Evolutionary conservation across 805 yeast species (phyloP).

Genomic region (Candida montana): DNA sequence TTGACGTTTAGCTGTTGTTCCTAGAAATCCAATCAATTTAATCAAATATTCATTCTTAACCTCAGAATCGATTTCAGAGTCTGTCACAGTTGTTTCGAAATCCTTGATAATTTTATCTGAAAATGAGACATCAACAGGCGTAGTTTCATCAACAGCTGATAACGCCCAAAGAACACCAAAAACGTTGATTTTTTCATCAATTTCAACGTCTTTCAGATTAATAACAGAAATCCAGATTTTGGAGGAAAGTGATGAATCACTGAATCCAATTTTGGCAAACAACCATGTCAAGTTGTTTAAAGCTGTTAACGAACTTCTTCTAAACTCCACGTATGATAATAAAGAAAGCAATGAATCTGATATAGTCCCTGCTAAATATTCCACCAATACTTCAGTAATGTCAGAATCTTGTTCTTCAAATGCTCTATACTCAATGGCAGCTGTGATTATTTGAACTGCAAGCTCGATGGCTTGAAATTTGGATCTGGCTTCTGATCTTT

Average conservation of each 20-base stretch:
- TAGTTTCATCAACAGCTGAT: slow-evolving; percentile 17
- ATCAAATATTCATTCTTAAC: slow-evolving; percentile 35
- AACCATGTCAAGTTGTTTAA: slow-evolving; percentile 73
- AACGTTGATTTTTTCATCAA: slow-evolving; percentile 29
- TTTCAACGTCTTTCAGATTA: slow-evolving; percentile 19
- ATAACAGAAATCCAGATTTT: slow-evolving; percentile 12
- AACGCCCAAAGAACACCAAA: slow-evolving; percentile 44
- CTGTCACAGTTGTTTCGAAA: slow-evolving; percentile 13
- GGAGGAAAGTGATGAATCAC: slow-evolving; percentile 8
- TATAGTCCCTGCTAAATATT: slow-evolving; percentile 18
- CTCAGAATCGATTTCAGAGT: slow-evolving; percentile 18
- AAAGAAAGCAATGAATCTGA: slow-evolving; percentile 37
- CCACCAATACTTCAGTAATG: slow-evolving; percentile 12
- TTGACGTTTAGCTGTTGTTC: slow-evolving; percentile 42
- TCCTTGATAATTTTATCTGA: slow-evolving; percentile 20
- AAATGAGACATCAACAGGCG: slow-evolving; percentile 24
- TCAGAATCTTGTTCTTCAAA: slow-evolving; percentile 11
- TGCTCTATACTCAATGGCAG: slow-evolving; percentile 57
- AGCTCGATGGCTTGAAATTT: slow-evolving; percentile 63
- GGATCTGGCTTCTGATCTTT: slow-evolving; percentile 40
- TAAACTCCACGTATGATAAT: slow-evolving; percentile 38
- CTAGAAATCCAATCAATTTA: slow-evolving; percentile 48
- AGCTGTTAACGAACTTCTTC: slow-evolving; percentile 53
- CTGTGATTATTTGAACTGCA: slow-evolving; percentile 70
- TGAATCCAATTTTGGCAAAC: slow-evolving; percentile 15